Percentiles rank a stretch among this genome's conserved stretches.
phyloP scores from a whole-genome alignment of 148 eudicot species.

The Rhododendron kiyosumense region DNA sequence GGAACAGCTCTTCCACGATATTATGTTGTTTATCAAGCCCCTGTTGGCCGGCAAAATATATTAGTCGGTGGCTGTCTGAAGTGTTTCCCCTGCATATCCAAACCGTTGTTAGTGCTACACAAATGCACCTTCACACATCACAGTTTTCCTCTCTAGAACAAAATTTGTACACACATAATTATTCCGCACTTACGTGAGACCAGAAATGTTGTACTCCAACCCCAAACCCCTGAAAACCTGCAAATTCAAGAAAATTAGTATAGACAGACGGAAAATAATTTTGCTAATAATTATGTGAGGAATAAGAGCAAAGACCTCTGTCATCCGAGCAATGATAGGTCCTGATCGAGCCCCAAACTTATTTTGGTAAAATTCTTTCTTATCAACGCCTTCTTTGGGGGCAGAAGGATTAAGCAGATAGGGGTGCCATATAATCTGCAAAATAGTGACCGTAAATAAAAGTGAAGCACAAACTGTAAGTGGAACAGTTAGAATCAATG shows the following conservation, averaged over 20 bases:
- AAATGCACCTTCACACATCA: not conserved
- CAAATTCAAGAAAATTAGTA: slow-evolving; percentile 1
- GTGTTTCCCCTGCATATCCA: slow-evolving; percentile 58
- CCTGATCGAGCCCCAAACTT: slow-evolving; percentile 57
- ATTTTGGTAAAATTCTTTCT: slow-evolving; percentile 52
- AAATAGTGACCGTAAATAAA: not conserved
- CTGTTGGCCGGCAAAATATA: slow-evolving; percentile 80
- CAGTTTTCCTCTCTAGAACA: not conserved
- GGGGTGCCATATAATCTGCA: slow-evolving; percentile 85
- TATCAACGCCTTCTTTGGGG: slow-evolving; percentile 73
- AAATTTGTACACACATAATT: not conserved
- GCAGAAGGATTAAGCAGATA: slow-evolving; percentile 74
- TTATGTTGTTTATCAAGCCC: slow-evolving; percentile 71
- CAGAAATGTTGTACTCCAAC: slow-evolving; percentile 59
- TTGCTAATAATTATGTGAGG: not conserved
- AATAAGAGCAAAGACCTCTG: slow-evolving; percentile 43
- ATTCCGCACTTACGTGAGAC: slow-evolving; percentile 67
- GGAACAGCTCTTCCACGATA: slow-evolving; percentile 66
- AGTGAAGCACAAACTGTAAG: not conserved
- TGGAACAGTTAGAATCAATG: not conserved
- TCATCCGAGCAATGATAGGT: slow-evolving; percentile 56
- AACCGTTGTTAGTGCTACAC: not conserved
- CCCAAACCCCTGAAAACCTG: slow-evolving; percentile 77
- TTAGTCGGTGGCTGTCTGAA: slow-evolving; percentile 89
- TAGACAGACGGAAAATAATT: not conserved